Evolutionary conservation across 2,329 filamentous ascomycete species (phyloP).

Genomic region (Diplocarpon mali): DNA sequence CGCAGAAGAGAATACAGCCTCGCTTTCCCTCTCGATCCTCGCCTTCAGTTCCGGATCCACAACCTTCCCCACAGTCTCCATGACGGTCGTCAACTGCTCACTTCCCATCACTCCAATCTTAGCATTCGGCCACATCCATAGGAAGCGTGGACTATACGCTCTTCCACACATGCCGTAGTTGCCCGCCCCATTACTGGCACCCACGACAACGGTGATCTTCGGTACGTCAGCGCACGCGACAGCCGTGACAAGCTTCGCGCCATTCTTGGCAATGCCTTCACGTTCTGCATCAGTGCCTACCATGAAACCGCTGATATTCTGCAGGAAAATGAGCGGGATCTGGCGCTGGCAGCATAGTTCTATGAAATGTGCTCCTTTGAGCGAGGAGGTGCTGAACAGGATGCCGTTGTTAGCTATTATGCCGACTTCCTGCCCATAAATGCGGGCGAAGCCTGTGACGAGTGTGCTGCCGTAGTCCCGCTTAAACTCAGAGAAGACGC

Average conservation of each 20-base stretch:
- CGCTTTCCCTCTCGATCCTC: conserved; percentile 81
- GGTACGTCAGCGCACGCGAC: conserved; percentile 90
- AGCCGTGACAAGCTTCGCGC: conserved; percentile 90
- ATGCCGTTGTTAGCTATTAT: conserved; percentile 96
- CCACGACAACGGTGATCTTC: conserved; percentile 95
- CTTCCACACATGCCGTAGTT: conserved; percentile 99
- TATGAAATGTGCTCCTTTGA: conserved; percentile 96
- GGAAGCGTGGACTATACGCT: conserved; percentile 79
- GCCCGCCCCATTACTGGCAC: conserved; percentile 81
- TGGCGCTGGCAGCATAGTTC: conserved; percentile 85
- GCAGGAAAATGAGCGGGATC: conserved; percentile 83
- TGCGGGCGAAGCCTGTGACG: conserved; percentile 81
- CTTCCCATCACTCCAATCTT: conserved; percentile 92
- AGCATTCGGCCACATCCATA: conserved; percentile 98
- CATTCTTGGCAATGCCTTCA: conserved; percentile 94
- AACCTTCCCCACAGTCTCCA: conserved; percentile 84
- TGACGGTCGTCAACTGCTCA: conserved; percentile 83
- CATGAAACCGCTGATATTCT: conserved; percentile 99
- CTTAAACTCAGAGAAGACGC: conserved; percentile 89
- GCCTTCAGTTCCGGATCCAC: conserved; percentile 71
- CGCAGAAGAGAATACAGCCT: conserved; percentile 79
- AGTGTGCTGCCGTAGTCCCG: conserved; percentile 79
- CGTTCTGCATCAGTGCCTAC: conserved; percentile 86
- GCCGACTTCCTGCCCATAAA: conserved; percentile 83
- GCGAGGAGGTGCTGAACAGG: conserved; percentile 74